phyloP scores from a whole-genome alignment of 2,329 filamentous ascomycete species.

The Trichophyton mentagrophytes region DNA sequence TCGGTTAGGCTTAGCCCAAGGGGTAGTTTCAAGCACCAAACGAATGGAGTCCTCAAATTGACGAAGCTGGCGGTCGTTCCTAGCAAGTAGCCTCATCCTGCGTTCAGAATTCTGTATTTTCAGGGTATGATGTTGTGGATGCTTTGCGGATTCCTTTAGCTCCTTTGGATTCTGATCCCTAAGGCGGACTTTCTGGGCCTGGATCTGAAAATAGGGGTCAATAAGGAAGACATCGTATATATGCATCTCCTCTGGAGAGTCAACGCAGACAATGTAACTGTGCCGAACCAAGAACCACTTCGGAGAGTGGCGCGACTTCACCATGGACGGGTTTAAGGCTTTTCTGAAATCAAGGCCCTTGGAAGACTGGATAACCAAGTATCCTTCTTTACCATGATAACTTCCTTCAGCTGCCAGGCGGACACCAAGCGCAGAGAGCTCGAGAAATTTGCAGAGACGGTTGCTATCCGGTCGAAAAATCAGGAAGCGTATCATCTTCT shows the following conservation, averaged over 20 bases:
- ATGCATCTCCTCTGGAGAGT: conserved; percentile 96
- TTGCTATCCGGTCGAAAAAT: conserved; percentile 97
- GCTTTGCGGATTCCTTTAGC: conserved; percentile 48
- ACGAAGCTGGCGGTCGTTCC: conserved; percentile 74
- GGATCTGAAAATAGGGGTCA: conserved; percentile 72
- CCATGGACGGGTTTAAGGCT: conserved; percentile 62
- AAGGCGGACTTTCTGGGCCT: conserved; percentile 53
- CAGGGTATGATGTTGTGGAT: conserved; percentile 66
- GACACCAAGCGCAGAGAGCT: conserved; percentile 86
- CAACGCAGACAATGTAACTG: conserved; percentile 96
- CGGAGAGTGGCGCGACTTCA: conserved; percentile 70
- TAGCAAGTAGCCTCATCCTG: conserved; percentile 78
- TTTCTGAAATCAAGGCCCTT: conserved; percentile 79
- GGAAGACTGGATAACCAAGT: conserved; percentile 78
- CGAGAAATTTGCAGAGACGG: conserved; percentile 85
- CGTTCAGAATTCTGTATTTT: conserved; percentile 85
- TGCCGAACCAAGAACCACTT: conserved; percentile 98
- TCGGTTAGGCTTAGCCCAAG: conserved; percentile 71
- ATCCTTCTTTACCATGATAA: conserved; percentile 96
- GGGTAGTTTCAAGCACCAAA: conserved; percentile 69
- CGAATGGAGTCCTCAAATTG: conserved; percentile 91
- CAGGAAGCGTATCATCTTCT: conserved; percentile 88
- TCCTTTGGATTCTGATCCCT: conserved; percentile 42
- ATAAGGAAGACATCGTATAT: conserved; percentile 98
- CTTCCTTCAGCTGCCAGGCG: conserved; percentile 88